Conservation (phyloP, 306 rosid genomes). For the Alnus glutinosa region DNA sequence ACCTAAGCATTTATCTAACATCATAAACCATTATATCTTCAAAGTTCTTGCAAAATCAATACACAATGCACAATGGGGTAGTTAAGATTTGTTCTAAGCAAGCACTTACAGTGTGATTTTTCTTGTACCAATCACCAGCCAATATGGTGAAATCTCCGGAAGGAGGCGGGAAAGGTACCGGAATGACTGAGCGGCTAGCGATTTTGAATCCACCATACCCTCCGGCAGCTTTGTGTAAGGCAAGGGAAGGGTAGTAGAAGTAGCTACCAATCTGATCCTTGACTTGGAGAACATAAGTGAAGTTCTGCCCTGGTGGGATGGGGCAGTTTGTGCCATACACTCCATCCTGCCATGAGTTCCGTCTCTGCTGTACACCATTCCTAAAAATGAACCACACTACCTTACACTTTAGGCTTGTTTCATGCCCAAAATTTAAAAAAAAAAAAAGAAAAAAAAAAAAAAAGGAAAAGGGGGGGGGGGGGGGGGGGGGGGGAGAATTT, state of each 20-base stretch:
- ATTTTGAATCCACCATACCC: conserved; percentile 75
- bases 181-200: conserved; percentile 66
- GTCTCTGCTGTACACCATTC: conserved; percentile 85
- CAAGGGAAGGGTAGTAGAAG: conserved; percentile 85
- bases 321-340: conserved; percentile 87
- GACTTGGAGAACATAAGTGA: conserved; percentile 80
- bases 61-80: not conserved
- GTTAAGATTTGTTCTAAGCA: not conserved
- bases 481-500: too few species aligned
- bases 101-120: conserved; percentile 72
- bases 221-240: conserved; percentile 88
- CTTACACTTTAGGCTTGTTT: not conserved
- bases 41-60: not conserved
- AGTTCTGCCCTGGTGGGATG: conserved; percentile 81
- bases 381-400: conserved; percentile 34
- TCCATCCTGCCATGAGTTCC: conserved; percentile 95
- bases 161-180: conserved; percentile 81
- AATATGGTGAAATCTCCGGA: conserved; percentile 72
- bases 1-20: not conserved
- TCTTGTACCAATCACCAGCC: conserved; percentile 81
- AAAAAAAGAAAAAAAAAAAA: not conserved
- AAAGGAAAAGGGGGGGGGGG: too few species aligned
- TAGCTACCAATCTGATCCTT: conserved; percentile 93
- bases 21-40: not conserved
- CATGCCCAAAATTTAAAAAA: not conserved